These are phyloP conservation scores for Primulina huaijiensis DNA, from an alignment of 257 asterid genomes.

Conservation along the genomic window DNA sequence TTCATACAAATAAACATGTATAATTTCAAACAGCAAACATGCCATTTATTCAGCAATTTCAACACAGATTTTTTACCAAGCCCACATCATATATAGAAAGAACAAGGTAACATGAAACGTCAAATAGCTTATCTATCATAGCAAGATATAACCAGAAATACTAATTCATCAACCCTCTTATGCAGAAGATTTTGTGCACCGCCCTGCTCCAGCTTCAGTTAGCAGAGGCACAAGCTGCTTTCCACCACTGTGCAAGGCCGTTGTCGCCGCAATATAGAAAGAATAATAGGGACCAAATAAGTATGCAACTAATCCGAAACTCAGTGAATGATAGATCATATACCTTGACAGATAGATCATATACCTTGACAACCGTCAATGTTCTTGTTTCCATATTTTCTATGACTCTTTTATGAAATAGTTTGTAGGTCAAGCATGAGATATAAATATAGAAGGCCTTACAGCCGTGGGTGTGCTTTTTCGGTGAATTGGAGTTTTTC, in stretches of 20 bases:
- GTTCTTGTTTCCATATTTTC: too few species aligned
- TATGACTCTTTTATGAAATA: too few species aligned
- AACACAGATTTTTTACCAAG: not conserved
- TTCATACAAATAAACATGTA: not conserved
- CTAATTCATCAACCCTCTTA: slow-evolving; percentile 24
- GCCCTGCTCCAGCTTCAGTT: slow-evolving; percentile 79
- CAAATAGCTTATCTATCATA: slow-evolving; percentile 13
- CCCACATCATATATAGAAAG: slow-evolving; percentile 7
- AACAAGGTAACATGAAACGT: slow-evolving; percentile 4
- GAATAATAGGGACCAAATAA: not conserved
- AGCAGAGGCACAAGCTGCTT: too few species aligned
- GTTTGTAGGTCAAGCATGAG: too few species aligned
- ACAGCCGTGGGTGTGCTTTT: too few species aligned
- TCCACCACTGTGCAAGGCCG: too few species aligned
- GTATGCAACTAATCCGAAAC: not conserved
- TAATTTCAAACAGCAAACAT: not conserved
- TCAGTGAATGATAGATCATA: not conserved
- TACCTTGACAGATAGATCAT: too few species aligned
- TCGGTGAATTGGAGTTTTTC: too few species aligned
- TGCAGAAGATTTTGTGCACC: slow-evolving; percentile 48
- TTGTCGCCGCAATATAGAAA: slow-evolving; percentile 41
- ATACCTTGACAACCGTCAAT: too few species aligned
- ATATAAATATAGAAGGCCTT: too few species aligned
- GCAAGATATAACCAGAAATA: slow-evolving; percentile 4
- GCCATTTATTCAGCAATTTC: not conserved